phyloP scores from a whole-genome alignment of 345 rosid genomes.

The Orychophragmus violaceus region DNA sequence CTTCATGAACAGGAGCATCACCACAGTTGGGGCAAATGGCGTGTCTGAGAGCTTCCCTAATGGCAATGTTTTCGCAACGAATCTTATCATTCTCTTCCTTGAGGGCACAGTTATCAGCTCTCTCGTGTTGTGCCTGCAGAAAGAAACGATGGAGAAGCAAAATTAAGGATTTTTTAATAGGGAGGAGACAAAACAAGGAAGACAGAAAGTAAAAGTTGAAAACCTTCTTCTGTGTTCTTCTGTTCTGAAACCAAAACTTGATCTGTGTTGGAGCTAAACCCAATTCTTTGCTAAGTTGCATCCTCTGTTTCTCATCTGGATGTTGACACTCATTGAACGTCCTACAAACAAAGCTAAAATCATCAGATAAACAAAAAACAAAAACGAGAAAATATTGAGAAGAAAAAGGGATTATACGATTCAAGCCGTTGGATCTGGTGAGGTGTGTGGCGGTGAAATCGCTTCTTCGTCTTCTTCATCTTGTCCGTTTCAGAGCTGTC shows the following conservation, averaged over 20 bases:
- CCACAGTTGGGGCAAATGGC: constrained; percentile 92
- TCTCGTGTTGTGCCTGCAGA: constrained; percentile 77
- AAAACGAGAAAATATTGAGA: not conserved
- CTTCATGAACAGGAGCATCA: constrained; percentile 61
- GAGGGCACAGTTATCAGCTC: constrained; percentile 73
- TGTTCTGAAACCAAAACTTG: constrained; percentile 98
- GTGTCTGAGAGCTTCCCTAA: constrained; percentile 80
- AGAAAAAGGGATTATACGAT: constrained; percentile 35
- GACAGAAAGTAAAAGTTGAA: not conserved
- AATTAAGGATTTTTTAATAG: not conserved
- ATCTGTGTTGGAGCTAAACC: constrained; percentile 87
- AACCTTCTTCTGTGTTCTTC: constrained; percentile 96
- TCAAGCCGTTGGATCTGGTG: constrained; percentile 89
- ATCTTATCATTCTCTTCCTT: constrained; percentile 86
- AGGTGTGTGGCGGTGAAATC: constrained; percentile 89
- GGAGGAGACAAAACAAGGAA: not conserved
- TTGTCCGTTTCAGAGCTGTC: constrained; percentile 43
- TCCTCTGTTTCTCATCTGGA: constrained; percentile 95
- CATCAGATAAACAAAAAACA: not conserved
- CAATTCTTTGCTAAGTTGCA: constrained; percentile 72
- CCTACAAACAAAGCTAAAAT: constrained; percentile 32
- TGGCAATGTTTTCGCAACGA: constrained; percentile 92
- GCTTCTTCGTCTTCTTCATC: constrained; percentile 68
- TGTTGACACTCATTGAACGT: constrained; percentile 91
- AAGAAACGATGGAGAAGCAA: not conserved